Conservation (phyloP, 495 filamentous ascomycete species). For the Monascus purpureus region DNA sequence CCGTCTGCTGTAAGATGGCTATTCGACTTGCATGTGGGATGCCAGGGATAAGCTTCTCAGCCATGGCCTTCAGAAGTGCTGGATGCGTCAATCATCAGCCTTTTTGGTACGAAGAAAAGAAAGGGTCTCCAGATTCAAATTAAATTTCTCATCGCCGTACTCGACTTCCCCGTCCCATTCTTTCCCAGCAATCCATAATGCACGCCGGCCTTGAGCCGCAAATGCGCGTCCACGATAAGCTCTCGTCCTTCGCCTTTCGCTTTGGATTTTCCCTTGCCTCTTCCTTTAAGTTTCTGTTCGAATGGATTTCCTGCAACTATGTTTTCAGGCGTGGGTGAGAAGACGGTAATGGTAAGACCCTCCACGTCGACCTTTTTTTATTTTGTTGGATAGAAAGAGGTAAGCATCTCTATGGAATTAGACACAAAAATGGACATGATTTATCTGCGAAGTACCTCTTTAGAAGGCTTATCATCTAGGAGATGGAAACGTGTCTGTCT, state of each 20-base stretch:
- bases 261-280: constrained; percentile 39
- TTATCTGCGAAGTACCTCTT: constrained; percentile 25
- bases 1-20: constrained; percentile 59
- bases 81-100: background rate
- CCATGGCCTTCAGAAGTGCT: constrained; percentile 62
- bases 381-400: no score
- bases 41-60: constrained; percentile 64
- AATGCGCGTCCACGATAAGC: constrained; percentile 50
- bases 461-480: constrained; percentile 23
- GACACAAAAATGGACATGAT: no score
- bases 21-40: constrained; percentile 56
- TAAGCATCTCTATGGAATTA: no score
- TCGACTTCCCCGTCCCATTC: constrained; percentile 74
- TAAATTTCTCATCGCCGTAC: constrained; percentile 27
- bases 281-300: constrained; percentile 21
- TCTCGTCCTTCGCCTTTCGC: constrained; percentile 42
- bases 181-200: constrained; percentile 63
- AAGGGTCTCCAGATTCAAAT: background rate
- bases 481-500: constrained; percentile 34
- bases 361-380: constrained; percentile 60
- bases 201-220: constrained; percentile 54
- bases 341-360: constrained; percentile 48
- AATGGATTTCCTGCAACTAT: constrained; percentile 14
- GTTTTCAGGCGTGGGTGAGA: constrained; percentile 18
- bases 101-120: background rate